Conservation (phyloP, 371 early-diverging fungal species). For the Mortierella sp. region DNA sequence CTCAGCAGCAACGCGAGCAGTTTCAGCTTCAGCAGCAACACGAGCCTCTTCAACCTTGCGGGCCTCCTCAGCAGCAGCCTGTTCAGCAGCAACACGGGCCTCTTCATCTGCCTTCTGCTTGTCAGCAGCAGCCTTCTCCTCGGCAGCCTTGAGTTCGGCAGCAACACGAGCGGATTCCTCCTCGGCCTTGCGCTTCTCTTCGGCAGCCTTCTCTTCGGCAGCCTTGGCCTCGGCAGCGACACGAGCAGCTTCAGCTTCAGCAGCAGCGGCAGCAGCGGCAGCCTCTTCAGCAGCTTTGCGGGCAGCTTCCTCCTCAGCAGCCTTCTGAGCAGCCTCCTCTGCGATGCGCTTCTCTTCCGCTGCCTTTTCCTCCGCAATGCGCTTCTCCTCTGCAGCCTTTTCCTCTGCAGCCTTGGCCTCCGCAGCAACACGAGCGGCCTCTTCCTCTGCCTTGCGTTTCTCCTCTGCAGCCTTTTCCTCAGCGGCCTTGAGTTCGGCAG, state of each 20-base stretch:
- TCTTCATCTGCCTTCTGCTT: conserved; percentile 20
- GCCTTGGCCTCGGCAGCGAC: conserved; percentile 27
- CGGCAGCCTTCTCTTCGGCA: conserved; percentile 22
- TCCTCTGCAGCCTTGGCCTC: conserved; percentile 27
- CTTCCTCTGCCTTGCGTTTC: conserved; percentile 14
- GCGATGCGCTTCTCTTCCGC: conserved; percentile 28
- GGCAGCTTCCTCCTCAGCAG: conserved; percentile 21
- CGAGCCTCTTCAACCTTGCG: conserved; percentile 36
- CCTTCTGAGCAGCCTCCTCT: conserved; percentile 30
- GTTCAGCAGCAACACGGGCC: conserved; percentile 21
- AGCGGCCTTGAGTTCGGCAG: conserved; percentile 13
- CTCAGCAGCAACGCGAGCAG: conserved; percentile 57
- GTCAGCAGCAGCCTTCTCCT: conserved; percentile 17
- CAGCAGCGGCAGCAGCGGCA: conserved; percentile 13
- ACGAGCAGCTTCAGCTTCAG: conserved; percentile 27
- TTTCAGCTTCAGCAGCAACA: conserved; percentile 28
- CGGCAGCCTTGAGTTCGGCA: conserved; percentile 21
- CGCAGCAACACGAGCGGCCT: conserved; percentile 24
- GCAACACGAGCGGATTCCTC: conserved; percentile 28
- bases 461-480: conserved; percentile 20
- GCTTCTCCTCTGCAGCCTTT: conserved; percentile 15
- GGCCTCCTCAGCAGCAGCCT: conserved; percentile 12
- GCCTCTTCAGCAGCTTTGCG: conserved; percentile 11
- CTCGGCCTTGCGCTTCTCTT: conserved; percentile 13
- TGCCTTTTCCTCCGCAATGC: conserved; percentile 2